Conservation (phyloP, 2,329 filamentous ascomycete genomes). For the Didymella sp. region DNA sequence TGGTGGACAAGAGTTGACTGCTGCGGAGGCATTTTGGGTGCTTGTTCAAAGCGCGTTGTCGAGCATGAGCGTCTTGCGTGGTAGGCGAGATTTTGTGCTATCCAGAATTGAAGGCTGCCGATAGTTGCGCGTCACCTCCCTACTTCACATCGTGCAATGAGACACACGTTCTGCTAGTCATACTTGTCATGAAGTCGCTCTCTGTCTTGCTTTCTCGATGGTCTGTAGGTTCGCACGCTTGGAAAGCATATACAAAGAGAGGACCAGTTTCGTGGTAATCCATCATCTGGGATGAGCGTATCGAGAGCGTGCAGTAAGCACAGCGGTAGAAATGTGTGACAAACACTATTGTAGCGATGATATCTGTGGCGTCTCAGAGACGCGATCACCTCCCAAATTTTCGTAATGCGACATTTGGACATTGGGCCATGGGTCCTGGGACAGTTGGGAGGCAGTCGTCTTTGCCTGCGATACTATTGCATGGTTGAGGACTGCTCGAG, state of each 20-base stretch:
- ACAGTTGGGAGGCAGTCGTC: not conserved
- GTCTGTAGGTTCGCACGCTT: no score
- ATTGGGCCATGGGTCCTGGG: no score
- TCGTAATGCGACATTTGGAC: no score
- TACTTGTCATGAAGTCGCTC: not conserved
- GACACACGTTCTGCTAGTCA: not conserved
- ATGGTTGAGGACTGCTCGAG: not conserved
- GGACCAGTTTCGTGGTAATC: no score
- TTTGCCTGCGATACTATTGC: not conserved
- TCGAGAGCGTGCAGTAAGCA: no score
- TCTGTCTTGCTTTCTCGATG: not conserved
- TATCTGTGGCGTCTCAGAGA: no score
- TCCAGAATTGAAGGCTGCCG: not conserved
- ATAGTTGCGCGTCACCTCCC: not conserved
- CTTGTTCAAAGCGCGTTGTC: not conserved
- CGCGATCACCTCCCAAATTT: no score
- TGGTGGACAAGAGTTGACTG: constrained; percentile 66
- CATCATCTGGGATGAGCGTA: no score
- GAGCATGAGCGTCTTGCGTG: not conserved
- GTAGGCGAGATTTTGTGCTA: not conserved
- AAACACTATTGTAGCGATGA: no score
- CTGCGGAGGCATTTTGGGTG: constrained; percentile 16
- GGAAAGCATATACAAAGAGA: no score
- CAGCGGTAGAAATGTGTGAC: no score
- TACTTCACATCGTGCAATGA: not conserved